Evolutionary conservation across 1,139 yeast species (phyloP).

Genomic region (Candida pseudoviswanathii): DNA sequence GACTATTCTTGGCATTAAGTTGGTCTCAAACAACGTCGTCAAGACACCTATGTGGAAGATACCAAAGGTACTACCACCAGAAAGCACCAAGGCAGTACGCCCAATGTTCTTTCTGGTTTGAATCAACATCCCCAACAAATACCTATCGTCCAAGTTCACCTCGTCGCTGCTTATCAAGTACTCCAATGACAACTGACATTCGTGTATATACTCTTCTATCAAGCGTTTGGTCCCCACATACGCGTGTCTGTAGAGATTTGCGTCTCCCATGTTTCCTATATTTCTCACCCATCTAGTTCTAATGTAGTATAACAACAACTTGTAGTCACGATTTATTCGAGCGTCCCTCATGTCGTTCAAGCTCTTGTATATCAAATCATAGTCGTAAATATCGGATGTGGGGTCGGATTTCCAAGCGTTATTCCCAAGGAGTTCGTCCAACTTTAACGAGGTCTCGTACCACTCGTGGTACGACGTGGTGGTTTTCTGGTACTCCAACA

Average conservation of each 20-base stretch:
- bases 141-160: slow-evolving; percentile 64
- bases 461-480: slow-evolving; percentile 72
- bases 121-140: slow-evolving; percentile 73
- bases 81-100: slow-evolving; percentile 84
- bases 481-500: slow-evolving; percentile 54
- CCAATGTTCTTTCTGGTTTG: slow-evolving; percentile 94
- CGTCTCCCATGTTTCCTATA: slow-evolving; percentile 86
- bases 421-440: slow-evolving; percentile 67
- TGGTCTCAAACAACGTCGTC: slow-evolving; percentile 71
- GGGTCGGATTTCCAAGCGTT: slow-evolving; percentile 71
- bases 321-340: slow-evolving; percentile 57
- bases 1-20: slow-evolving; percentile 82
- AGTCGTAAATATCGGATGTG: slow-evolving; percentile 71
- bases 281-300: slow-evolving; percentile 86
- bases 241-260: slow-evolving; percentile 72
- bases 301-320: slow-evolving; percentile 66
- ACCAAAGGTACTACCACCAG: slow-evolving; percentile 97
- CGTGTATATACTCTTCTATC: slow-evolving; percentile 80
- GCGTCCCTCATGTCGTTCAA: slow-evolving; percentile 64
- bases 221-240: slow-evolving; percentile 83
- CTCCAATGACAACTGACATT: slow-evolving; percentile 67
- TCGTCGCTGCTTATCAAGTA: slow-evolving; percentile 43
- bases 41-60: slow-evolving; percentile 90
- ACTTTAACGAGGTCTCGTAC: slow-evolving; percentile 60
- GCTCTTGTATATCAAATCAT: slow-evolving; percentile 55